phyloP scores from a whole-genome alignment of 2,329 filamentous ascomycete species.

The Aulographum hederae region DNA sequence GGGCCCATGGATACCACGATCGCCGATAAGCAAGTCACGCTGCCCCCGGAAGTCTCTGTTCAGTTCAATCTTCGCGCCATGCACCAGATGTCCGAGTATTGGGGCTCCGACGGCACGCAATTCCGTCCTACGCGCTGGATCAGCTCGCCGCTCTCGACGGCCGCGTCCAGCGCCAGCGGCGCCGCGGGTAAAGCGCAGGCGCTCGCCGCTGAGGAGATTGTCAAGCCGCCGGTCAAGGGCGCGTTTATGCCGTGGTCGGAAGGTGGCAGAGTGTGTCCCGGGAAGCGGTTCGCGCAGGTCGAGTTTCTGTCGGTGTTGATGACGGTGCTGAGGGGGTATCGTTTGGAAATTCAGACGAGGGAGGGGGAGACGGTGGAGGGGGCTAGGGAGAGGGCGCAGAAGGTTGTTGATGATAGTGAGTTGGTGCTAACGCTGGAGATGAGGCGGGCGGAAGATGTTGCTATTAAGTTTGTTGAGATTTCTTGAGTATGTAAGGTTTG shows the following conservation, averaged over 20 bases:
- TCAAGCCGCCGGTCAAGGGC: conserved; percentile 19
- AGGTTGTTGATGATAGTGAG: conserved; percentile 1
- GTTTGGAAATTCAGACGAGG: conserved; percentile 8
- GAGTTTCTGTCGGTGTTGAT: conserved; percentile 31
- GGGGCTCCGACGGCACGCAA: conserved; percentile 15
- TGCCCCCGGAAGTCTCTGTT: not conserved
- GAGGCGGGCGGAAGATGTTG: conserved; percentile 1
- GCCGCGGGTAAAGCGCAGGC: not conserved
- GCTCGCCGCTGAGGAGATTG: conserved; percentile 7
- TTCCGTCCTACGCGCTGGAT: conserved; percentile 26
- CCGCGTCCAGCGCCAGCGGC: not conserved
- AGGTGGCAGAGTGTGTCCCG: conserved; percentile 32
- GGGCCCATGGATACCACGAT: not conserved
- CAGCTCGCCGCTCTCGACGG: conserved; percentile 6
- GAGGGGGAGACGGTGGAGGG: conserved; percentile 10
- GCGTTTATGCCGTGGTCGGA: conserved; percentile 29
- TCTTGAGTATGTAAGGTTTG: too few species aligned
- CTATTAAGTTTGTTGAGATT: too few species aligned
- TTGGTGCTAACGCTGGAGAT: conserved; percentile 2
- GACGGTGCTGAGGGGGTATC: conserved; percentile 16
- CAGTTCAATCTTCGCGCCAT: conserved; percentile 15
- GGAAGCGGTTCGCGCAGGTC: conserved; percentile 36
- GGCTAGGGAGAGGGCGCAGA: conserved; percentile 8
- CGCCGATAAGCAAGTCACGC: not conserved
- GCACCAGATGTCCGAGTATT: conserved; percentile 8